Evolutionary conservation across 2,329 filamentous ascomycete genomes (phyloP).

Genomic region (Venturia aucupariae): DNA sequence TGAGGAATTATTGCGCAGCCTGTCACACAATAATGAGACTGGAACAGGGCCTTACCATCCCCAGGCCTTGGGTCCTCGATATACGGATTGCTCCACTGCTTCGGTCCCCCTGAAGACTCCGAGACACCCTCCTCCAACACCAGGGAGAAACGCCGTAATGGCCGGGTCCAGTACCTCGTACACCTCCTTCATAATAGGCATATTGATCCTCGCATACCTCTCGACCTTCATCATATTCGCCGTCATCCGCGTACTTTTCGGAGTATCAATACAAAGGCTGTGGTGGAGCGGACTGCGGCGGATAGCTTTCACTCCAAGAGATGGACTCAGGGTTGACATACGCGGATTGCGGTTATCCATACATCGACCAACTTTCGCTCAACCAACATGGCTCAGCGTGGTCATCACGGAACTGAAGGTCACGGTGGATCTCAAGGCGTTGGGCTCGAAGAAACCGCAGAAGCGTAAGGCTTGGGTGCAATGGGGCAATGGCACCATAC

Average conservation of each 20-base stretch:
- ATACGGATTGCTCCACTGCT: not conserved
- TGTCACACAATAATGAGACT: not conserved
- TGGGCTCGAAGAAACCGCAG: slow-evolving; percentile 34
- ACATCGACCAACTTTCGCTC: slow-evolving; percentile 90
- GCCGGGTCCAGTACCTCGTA: not conserved
- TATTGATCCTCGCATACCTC: slow-evolving; percentile 78
- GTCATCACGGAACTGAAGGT: slow-evolving; percentile 78
- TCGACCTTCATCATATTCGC: slow-evolving; percentile 90
- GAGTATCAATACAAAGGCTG: slow-evolving; percentile 89
- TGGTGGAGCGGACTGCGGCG: slow-evolving; percentile 87
- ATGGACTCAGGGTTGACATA: slow-evolving; percentile 84
- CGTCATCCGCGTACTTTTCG: slow-evolving; percentile 82
- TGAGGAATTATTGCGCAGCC: not conserved
- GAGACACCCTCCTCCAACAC: not conserved
- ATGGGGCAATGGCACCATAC: slow-evolving; percentile 25
- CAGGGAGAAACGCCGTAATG: not conserved
- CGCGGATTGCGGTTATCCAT: slow-evolving; percentile 79
- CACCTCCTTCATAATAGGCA: slow-evolving; percentile 67
- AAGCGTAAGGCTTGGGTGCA: slow-evolving; percentile 20
- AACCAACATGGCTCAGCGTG: slow-evolving; percentile 92
- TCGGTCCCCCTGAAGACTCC: not conserved
- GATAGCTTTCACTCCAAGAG: slow-evolving; percentile 78
- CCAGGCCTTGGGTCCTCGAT: not conserved
- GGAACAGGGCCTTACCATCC: not conserved
- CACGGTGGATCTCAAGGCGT: slow-evolving; percentile 64